phyloP scores from a whole-genome alignment of 2,329 filamentous ascomycete genomes.

The Fusarium succisae region DNA sequence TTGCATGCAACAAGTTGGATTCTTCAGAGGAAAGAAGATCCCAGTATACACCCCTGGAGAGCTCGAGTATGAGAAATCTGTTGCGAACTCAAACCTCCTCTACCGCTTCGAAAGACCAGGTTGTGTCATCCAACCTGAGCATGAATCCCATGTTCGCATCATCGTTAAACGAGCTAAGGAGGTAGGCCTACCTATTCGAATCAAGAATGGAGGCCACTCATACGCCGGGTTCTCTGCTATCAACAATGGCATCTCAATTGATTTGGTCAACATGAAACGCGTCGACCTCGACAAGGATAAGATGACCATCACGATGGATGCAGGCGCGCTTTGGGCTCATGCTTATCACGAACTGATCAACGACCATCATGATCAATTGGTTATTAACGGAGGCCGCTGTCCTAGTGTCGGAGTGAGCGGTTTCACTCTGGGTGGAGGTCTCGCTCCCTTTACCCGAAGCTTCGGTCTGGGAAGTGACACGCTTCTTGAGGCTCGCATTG shows the following conservation, averaged over 20 bases:
- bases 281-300: conserved; percentile 35
- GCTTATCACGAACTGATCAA: conserved; percentile 45
- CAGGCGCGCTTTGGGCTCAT: conserved; percentile 45
- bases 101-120: conserved; percentile 25
- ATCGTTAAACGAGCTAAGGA: conserved; percentile 2
- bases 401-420: conserved; percentile 52
- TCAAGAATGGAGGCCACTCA: conserved; percentile 47
- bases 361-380: conserved; percentile 24
- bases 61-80: conserved; percentile 19
- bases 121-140: conserved; percentile 24
- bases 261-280: conserved; percentile 44
- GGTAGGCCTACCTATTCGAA: conserved; percentile 29
- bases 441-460: conserved; percentile 46
- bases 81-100: conserved; percentile 26
- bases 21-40: conserved; percentile 1
- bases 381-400: conserved; percentile 47
- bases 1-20: conserved; percentile 6
- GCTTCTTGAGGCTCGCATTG: background rate
- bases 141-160: conserved; percentile 6
- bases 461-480: conserved; percentile 23
- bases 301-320: conserved; percentile 38
- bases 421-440: conserved; percentile 51
- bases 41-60: background rate
- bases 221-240: conserved; percentile 46
- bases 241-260: conserved; percentile 42